phyloP scores from a whole-genome alignment of 2,329 filamentous ascomycete species.

The Bipolaris gigantea region DNA sequence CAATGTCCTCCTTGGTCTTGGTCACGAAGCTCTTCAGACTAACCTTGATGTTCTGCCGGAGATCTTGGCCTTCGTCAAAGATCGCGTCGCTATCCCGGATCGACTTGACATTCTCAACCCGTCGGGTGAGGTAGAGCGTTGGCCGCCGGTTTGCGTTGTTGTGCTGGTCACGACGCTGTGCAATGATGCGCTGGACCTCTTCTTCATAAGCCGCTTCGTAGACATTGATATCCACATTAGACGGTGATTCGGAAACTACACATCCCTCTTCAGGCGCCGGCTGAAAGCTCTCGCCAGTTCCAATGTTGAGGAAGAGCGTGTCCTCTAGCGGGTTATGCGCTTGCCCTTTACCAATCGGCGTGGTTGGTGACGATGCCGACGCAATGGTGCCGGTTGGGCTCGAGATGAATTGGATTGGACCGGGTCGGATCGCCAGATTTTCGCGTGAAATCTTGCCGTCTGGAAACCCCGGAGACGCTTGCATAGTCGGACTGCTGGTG shows the following conservation, averaged over 20 bases:
- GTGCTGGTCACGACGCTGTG: slow-evolving; percentile 45
- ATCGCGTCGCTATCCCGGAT: slow-evolving; percentile 40
- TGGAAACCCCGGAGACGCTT: slow-evolving; percentile 14
- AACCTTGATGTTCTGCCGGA: slow-evolving; percentile 34
- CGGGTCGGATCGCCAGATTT: slow-evolving; percentile 38
- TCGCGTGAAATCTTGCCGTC: slow-evolving; percentile 37
- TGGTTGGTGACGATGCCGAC: slow-evolving; percentile 29
- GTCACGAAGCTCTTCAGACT: slow-evolving; percentile 43
- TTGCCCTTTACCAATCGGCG: slow-evolving; percentile 55
- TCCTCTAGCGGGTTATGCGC: slow-evolving; percentile 67
- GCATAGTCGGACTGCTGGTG: slow-evolving; percentile 24
- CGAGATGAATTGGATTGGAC: slow-evolving; percentile 25
- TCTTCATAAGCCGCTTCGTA: slow-evolving; percentile 86
- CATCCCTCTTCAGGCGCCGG: slow-evolving; percentile 40
- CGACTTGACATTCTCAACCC: slow-evolving; percentile 51
- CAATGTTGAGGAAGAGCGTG: slow-evolving; percentile 74
- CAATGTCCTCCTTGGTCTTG: slow-evolving; percentile 40
- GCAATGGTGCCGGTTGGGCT: slow-evolving; percentile 14
- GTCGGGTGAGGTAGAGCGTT: slow-evolving; percentile 60
- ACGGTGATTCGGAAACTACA: slow-evolving; percentile 80
- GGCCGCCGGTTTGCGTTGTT: slow-evolving; percentile 40
- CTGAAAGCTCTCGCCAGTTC: slow-evolving; percentile 60
- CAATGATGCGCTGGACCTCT: slow-evolving; percentile 73
- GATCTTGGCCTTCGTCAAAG: slow-evolving; percentile 34
- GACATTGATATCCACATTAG: slow-evolving; percentile 80